Evolutionary conservation across 169 alveolate species (phyloP), one percentile per base, ranked within the genome.

Genomic region (Plasmodium vinckei): DNA sequence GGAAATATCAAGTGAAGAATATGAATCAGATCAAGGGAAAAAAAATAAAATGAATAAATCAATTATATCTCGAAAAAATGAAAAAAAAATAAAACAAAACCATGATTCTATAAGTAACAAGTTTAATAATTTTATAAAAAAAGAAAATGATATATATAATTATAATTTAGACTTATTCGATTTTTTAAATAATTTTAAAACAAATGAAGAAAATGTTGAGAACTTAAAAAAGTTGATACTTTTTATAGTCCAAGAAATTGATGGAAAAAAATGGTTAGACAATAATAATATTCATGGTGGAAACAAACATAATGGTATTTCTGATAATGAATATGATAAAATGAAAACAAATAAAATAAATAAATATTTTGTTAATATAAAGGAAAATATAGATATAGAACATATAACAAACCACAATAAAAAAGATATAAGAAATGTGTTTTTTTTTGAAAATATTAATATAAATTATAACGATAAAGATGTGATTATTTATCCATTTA

Each of bases 381-480:
- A 44, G 33, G 77, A 77, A 33, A 64, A 51, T 23, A 77, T 77
- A 9, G 61, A 67, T 5, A 46, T 77, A 21, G 75, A 77, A 49
- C 25, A 33, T 42, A 77, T 77, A 21, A 57, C 27, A 49, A 77
- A 77, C 27, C 47, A 77, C 12, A 75, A 63, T 64, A 69, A 51
- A n/a, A 75, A 51, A 63, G 65, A 77, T 65, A 63, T 63, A 27
- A 77, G 59, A 44, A 65, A 77, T 23, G 57, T 77, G 13, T 77
- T 77, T 23, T 77, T 77, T 65, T 33, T 77, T 9, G 77, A 77
- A 65, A 65, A 77, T 77, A 77, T 77, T 63, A 64, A 61, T 10
- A 77, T 77, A 63, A 49, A 77, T 21, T 77, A 23, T 44, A 77
- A 63, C 68, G 59, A 69, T 23, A 77, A 56, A 68, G 33, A 77